phyloP scores from a whole-genome alignment of 768 basidiomycete species.

The Sarcomyxa edulis region DNA sequence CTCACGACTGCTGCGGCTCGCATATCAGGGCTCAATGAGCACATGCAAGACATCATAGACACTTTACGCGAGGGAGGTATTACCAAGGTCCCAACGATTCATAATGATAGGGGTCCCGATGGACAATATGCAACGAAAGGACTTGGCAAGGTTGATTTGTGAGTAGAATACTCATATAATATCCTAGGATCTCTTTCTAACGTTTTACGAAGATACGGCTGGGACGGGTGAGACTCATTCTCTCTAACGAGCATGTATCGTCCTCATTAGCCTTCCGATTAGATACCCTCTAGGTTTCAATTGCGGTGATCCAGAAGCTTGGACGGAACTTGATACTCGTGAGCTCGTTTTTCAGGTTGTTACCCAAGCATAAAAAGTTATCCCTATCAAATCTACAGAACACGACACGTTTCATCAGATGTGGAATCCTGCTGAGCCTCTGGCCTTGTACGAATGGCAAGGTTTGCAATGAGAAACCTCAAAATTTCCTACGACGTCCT shows the following conservation, averaged over 20 bases:
- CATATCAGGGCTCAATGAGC: conserved; percentile 28
- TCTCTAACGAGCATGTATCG: conserved; percentile 3
- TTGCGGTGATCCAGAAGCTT: conserved; percentile 51
- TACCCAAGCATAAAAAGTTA: background rate
- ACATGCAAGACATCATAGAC: conserved; percentile 40
- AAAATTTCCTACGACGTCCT: background rate
- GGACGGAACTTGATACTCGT: conserved; percentile 38
- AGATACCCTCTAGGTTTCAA: conserved; percentile 62
- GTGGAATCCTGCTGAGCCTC: conserved; percentile 28
- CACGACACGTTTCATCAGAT: conserved; percentile 25
- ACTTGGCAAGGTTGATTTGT: conserved; percentile 30
- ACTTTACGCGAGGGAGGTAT: conserved; percentile 29
- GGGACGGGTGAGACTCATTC: conserved; percentile 18
- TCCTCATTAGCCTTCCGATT: too few relatives aligned
- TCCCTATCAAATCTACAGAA: conserved; percentile 11
- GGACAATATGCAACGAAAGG: conserved; percentile 24
- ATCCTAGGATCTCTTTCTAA: conserved; percentile 9
- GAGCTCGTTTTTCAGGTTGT: conserved; percentile 8
- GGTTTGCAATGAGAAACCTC: conserved; percentile 12
- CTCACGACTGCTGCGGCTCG: conserved; percentile 18
- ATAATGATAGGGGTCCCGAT: conserved; percentile 26
- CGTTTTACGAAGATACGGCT: conserved; percentile 32
- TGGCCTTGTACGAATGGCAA: conserved; percentile 34
- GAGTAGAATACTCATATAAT: conserved; percentile 3
- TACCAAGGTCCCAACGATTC: conserved; percentile 29